phyloP scores from a whole-genome alignment of 2,329 filamentous ascomycete species.

The Anthostomella pinea region DNA sequence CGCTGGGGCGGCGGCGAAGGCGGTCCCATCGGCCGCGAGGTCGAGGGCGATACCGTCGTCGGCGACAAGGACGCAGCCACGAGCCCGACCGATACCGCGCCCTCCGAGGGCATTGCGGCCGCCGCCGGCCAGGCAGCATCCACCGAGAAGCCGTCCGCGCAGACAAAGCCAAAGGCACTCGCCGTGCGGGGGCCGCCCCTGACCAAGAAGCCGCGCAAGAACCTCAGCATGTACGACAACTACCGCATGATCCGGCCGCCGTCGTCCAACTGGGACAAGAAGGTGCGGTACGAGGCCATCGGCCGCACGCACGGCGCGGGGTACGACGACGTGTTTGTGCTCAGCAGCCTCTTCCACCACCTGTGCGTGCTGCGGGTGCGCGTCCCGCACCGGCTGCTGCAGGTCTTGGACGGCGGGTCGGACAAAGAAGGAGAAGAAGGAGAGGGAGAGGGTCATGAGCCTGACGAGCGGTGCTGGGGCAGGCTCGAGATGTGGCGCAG shows the following conservation, averaged over 20 bases:
- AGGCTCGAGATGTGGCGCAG: slow-evolving; percentile 56
- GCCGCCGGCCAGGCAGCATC: slow-evolving; percentile 2
- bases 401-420: slow-evolving; percentile 48
- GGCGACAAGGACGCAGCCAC: slow-evolving; percentile 43
- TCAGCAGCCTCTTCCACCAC: slow-evolving; percentile 62
- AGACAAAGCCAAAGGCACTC: slow-evolving; percentile 10
- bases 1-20: slow-evolving; percentile 63
- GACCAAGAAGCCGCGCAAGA: slow-evolving; percentile 52
- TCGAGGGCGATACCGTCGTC: slow-evolving; percentile 44
- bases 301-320: slow-evolving; percentile 45
- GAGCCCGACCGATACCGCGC: neutral
- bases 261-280: slow-evolving; percentile 57
- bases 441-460: slow-evolving; percentile 14
- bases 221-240: slow-evolving; percentile 58
- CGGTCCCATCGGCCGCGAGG: slow-evolving; percentile 61
- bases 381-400: slow-evolving; percentile 53
- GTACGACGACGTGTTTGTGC: slow-evolving; percentile 60
- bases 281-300: slow-evolving; percentile 56
- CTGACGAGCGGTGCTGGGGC: slow-evolving; percentile 44
- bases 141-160: neutral
- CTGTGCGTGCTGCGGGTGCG: slow-evolving; percentile 56
- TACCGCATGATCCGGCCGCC: slow-evolving; percentile 62
- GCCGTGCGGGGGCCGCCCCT: slow-evolving; percentile 30
- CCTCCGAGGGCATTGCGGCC: neutral
- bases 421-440: slow-evolving; percentile 31